These are phyloP conservation scores for Anthoceros angustus DNA, from an alignment of 225 moss, liverwort and hornwort species.

Conservation along the genomic window DNA sequence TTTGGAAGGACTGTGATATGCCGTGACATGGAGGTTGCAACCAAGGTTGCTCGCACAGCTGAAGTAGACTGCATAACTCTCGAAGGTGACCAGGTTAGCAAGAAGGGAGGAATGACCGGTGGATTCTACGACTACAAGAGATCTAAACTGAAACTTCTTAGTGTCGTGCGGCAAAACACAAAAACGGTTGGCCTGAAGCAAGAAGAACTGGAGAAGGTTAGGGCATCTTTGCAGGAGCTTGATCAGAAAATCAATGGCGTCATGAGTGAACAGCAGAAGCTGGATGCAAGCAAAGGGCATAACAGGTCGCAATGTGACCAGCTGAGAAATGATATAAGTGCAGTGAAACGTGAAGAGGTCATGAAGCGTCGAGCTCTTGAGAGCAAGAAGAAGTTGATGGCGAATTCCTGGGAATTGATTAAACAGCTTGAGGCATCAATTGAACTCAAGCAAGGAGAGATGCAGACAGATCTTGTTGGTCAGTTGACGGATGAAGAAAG, in stretches of 20 bases:
- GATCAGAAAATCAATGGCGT: conserved; percentile 48
- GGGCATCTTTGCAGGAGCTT: conserved; percentile 46
- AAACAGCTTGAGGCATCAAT: conserved; percentile 54
- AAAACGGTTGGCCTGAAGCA: conserved; percentile 47
- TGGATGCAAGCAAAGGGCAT: conserved; percentile 60
- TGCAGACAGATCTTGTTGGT: conserved; percentile 74
- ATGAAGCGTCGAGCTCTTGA: conserved; percentile 60
- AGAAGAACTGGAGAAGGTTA: conserved; percentile 51
- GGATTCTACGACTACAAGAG: conserved; percentile 84
- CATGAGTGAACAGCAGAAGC: conserved; percentile 76
- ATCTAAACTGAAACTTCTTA: conserved; percentile 68
- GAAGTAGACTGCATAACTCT: conserved; percentile 90
- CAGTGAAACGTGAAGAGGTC: conserved; percentile 35
- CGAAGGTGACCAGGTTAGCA: conserved; percentile 93
- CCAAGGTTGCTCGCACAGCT: conserved; percentile 52
- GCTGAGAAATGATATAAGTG: conserved; percentile 56
- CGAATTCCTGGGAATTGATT: conserved; percentile 56
- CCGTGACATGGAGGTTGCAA: conserved; percentile 85
- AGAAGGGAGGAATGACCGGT: conserved; percentile 95
- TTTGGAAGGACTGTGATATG: conserved; percentile 93
- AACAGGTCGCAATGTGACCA: conserved; percentile 80
- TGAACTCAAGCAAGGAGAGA: conserved; percentile 49
- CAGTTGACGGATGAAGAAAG: conserved; percentile 64
- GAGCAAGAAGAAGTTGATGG: conserved; percentile 52
- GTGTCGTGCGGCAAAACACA: conserved; percentile 53